phyloP scores from a whole-genome alignment of 768 basidiomycete genomes.

The Roridomyces roridus region DNA sequence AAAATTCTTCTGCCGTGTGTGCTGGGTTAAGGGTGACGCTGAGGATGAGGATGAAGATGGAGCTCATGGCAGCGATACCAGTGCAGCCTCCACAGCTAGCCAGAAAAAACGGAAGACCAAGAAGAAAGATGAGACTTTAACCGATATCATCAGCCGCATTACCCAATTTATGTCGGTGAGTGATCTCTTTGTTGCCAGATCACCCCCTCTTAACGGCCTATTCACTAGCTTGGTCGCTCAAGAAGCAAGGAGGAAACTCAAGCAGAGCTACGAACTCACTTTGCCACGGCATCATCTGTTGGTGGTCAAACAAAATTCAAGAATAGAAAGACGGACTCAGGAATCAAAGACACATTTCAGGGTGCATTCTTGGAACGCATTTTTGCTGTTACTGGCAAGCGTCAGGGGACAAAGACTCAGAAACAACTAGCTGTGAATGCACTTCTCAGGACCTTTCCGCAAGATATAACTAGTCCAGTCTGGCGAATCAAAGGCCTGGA shows the following conservation, averaged over 20 bases:
- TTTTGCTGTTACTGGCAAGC: slow-evolving; percentile 24
- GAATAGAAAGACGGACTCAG: slow-evolving; percentile 30
- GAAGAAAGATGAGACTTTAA: slow-evolving; percentile 8
- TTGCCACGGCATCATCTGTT: slow-evolving; percentile 21
- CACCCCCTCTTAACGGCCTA: background rate
- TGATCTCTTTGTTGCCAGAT: background rate
- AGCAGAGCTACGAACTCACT: slow-evolving; percentile 21
- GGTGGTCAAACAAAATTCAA: slow-evolving; percentile 24
- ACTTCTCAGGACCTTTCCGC: slow-evolving; percentile 19
- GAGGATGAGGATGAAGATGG: slow-evolving; percentile 12
- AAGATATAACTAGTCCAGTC: slow-evolving; percentile 38
- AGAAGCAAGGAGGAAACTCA: slow-evolving; percentile 25
- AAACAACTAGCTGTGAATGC: slow-evolving; percentile 26
- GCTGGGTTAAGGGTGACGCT: slow-evolving; percentile 36
- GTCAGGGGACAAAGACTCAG: background rate
- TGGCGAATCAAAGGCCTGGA: slow-evolving; percentile 45
- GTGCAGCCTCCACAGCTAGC: background rate
- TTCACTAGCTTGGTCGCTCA: slow-evolving; percentile 18
- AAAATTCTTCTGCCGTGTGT: slow-evolving; percentile 47
- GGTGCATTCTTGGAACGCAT: slow-evolving; percentile 31
- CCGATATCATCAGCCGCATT: slow-evolving; percentile 27
- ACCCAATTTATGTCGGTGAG: slow-evolving; percentile 25
- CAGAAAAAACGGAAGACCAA: slow-evolving; percentile 8
- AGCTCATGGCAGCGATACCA: slow-evolving; percentile 2
- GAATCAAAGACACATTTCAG: slow-evolving; percentile 42